Evolutionary conservation across 345 rosid genomes (phyloP), one percentile per base, ranked within the genome.

Genomic region (Crucihimalaya himalaica): DNA sequence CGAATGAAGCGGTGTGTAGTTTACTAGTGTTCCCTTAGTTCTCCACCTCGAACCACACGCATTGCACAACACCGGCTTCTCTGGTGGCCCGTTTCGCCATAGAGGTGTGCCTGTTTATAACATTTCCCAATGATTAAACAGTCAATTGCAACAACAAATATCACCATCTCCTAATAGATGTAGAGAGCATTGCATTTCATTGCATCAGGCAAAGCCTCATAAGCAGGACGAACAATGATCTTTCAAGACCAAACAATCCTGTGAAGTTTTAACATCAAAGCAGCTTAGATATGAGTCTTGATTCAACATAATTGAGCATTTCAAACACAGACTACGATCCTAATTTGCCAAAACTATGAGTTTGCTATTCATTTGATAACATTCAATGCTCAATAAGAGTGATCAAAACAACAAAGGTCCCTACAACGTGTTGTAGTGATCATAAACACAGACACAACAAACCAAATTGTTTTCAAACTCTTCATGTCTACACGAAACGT

Each of bases 1-100:
- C 5, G 78, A 70, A 70, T 82, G 92, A 19, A 78, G 86, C 4
- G 94, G 94, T 3, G 70, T 61, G 67, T 86, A 88, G 78, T 88
- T 79, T 2, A 13, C 77, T 4, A 88, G 80, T 37, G 76, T 77
- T 31, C 88, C 87, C 21, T 81, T 81, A 2, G 80, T 43, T 72
- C 89, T 79, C 79, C 83, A 85, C 57, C 94, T 81, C 4, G 94
- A 89, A 45, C 91, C 94, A 71, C 94, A 89, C 0, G 91, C 91
- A 75, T 88, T 86, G 84, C 91, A 89, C 62, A 89, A n/a, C 2
- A 89, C 88, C 10, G 89, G 94, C 68, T 86, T 88, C 52, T 80
- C 86, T 5, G 70, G 63, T 20, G 89, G 94, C 37, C 91, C 91
- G 54, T 88, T 85, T 68, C 94, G 19, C 94, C 91, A 88, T 0